phyloP scores from a whole-genome alignment of 2,329 filamentous ascomycete genomes.

The Helicocarpus griseus region DNA sequence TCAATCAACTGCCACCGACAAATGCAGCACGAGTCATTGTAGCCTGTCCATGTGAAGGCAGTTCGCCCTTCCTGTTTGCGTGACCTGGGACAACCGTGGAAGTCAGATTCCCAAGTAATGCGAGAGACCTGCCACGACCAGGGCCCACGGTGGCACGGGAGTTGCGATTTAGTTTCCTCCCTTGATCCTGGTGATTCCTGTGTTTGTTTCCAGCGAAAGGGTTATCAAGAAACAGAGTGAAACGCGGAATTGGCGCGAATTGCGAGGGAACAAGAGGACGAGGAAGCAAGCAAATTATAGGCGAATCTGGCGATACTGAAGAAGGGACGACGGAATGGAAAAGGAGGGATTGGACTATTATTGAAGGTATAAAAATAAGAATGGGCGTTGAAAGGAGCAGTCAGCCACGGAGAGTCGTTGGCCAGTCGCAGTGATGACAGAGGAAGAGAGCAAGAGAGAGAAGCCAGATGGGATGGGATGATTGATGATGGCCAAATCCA shows the following conservation, averaged over 20 bases:
- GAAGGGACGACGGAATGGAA: background rate
- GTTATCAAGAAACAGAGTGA: conserved; percentile 2
- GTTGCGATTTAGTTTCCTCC: background rate
- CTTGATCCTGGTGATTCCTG: background rate
- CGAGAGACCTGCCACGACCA: conserved; percentile 1
- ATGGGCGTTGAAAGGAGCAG: no score
- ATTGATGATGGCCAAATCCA: no score
- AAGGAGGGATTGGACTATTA: no score
- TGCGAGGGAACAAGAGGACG: background rate
- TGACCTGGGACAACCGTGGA: conserved; percentile 1
- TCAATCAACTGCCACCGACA: background rate
- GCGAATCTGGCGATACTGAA: background rate
- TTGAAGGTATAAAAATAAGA: no score
- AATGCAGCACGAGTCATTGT: background rate
- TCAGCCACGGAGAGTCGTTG: no score
- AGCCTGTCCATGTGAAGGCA: background rate
- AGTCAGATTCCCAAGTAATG: background rate
- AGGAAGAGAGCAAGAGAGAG: no score
- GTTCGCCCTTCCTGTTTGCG: background rate
- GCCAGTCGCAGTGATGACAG: no score
- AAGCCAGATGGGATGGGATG: no score
- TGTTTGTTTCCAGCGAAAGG: background rate
- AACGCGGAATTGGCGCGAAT: background rate
- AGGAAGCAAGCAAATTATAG: background rate
- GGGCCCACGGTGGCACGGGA: background rate